Percentiles rank a stretch among this genome's conserved stretches.
phyloP scores from a whole-genome alignment of 129 eudicot species.

The Centrapalus pauciflorus region DNA sequence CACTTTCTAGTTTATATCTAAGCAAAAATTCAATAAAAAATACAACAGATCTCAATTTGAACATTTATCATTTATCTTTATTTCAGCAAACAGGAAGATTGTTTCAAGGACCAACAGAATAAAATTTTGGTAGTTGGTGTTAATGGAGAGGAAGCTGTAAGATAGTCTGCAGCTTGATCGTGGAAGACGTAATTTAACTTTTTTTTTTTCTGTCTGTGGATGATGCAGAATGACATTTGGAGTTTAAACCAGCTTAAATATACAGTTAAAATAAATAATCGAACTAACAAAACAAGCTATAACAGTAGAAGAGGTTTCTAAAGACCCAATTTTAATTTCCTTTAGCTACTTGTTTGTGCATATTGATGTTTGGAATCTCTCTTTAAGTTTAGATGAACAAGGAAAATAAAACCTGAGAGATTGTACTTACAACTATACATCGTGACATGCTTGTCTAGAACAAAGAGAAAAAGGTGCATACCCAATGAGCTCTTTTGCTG shows the following conservation, averaged over 20 bases:
- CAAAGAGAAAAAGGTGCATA: constrained; percentile 19
- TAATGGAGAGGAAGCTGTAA: not conserved
- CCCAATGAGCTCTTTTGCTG: constrained; percentile 73
- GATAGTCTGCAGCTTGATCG: not conserved
- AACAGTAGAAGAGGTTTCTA: not conserved
- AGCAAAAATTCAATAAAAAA: not conserved
- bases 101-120: not conserved
- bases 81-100: not conserved
- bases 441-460: not conserved
- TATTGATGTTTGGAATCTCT: not conserved
- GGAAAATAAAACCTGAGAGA: not conserved
- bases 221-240: not conserved
- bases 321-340: not conserved
- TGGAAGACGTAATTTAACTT: no score
- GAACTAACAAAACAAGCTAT: not conserved
- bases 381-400: not conserved
- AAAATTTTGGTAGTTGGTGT: not conserved
- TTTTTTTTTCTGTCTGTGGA: not conserved
- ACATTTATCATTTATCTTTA: not conserved
- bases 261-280: not conserved
- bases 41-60: not conserved
- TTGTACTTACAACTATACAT: not conserved
- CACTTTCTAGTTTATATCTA: not conserved
- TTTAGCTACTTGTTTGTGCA: not conserved
- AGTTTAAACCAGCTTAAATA: not conserved